Conservation (phyloP, 176 grass and related monocot genomes). For the Eragrostis curvula region DNA sequence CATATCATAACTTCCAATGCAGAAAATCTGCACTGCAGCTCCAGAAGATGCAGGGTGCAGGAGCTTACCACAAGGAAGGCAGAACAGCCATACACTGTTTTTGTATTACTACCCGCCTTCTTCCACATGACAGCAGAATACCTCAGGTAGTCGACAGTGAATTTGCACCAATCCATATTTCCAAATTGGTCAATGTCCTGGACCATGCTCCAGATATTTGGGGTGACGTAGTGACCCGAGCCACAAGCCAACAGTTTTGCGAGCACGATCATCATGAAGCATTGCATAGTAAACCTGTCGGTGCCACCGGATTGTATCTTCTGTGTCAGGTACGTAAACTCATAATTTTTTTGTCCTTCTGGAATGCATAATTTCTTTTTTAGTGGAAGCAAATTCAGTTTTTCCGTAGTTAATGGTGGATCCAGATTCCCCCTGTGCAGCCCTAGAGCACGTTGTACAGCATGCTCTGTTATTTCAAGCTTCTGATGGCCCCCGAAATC, state of each 20-base stretch:
- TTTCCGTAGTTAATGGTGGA: background rate
- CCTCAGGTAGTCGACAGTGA: background rate
- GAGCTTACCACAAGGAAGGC: background rate
- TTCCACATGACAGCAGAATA: background rate
- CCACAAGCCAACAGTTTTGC: background rate
- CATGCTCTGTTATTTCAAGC: background rate
- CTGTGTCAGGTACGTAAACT: too few species aligned
- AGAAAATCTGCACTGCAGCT: too few species aligned
- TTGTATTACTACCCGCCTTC: background rate
- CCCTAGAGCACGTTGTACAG: background rate
- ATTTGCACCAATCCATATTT: background rate
- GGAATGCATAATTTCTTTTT: background rate
- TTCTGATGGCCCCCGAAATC: background rate
- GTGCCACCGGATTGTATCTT: too few species aligned
- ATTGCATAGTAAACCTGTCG: background rate
- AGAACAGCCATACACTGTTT: background rate
- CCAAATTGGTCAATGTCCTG: background rate
- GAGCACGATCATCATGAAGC: constrained; percentile 1
- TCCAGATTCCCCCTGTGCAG: background rate
- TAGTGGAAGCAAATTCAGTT: background rate
- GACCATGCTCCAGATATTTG: background rate
- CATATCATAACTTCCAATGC: too few species aligned
- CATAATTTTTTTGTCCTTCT: too few species aligned
- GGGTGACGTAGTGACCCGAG: background rate
- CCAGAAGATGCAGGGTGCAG: too few species aligned